Conservation (phyloP, 2,329 filamentous ascomycete genomes). For the Gyromitra esculenta region DNA sequence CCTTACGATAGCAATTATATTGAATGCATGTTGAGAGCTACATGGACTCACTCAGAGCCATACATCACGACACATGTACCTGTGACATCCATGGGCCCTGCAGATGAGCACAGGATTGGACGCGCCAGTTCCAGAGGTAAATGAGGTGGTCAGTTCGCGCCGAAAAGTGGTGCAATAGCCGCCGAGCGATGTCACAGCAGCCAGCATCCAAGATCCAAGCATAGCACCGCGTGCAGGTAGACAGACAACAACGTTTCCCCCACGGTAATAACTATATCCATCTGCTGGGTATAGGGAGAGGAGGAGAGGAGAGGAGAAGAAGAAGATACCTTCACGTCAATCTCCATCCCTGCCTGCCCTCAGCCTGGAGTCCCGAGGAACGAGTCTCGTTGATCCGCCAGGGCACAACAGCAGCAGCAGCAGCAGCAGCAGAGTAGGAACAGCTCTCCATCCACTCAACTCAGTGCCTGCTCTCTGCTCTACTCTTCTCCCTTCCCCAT, state of each 20-base stretch:
- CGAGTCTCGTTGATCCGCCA: too few relatives aligned
- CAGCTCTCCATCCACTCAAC: neutral
- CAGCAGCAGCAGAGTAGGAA: neutral
- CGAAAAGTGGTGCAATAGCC: constrained; percentile 2
- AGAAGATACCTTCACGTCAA: neutral
- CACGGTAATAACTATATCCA: too few relatives aligned
- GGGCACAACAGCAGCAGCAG: neutral
- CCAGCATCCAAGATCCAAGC: neutral
- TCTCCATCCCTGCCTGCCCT: neutral
- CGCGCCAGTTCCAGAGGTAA: neutral
- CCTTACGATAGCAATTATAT: neutral
- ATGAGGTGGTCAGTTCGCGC: constrained; percentile 24
- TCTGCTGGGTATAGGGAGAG: too few relatives aligned
- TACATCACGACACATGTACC: neutral
- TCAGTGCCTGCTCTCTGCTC: neutral
- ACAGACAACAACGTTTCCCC: neutral
- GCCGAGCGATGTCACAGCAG: constrained; percentile 9
- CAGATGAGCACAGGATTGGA: neutral
- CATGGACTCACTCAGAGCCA: neutral
- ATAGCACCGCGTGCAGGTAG: constrained; percentile 33
- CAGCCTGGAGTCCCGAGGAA: neutral
- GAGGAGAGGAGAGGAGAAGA: neutral
- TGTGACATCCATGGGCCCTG: constrained; percentile 4
- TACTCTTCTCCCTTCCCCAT: neutral
- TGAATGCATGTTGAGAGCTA: neutral